phyloP scores from a whole-genome alignment of 2,329 filamentous ascomycete species.

The Aspergillus fijiensis region DNA sequence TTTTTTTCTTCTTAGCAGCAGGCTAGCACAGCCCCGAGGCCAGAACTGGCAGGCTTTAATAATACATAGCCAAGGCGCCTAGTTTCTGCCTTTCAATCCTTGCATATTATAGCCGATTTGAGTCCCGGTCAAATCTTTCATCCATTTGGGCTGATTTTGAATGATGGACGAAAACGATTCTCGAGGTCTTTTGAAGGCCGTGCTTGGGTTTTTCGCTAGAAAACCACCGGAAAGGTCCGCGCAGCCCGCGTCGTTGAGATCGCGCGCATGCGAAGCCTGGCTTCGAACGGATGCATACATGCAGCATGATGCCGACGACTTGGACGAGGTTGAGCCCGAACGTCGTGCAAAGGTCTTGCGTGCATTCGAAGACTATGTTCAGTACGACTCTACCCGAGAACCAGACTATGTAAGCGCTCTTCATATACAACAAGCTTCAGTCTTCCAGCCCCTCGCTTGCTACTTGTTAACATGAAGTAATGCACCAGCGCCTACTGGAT shows the following conservation, averaged over 20 bases:
- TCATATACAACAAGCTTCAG: conserved; percentile 9
- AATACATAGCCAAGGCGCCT: conserved; percentile 3
- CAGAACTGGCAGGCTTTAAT: neutral
- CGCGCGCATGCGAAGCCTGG: conserved; percentile 26
- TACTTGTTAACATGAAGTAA: conserved; percentile 1
- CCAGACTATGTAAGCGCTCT: conserved; percentile 23
- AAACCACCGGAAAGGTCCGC: conserved; percentile 22
- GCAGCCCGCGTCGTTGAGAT: conserved; percentile 19
- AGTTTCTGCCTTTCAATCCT: conserved; percentile 1
- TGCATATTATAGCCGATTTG: neutral
- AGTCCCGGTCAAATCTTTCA: neutral
- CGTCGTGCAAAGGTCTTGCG: conserved; percentile 19
- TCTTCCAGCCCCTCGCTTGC: neutral
- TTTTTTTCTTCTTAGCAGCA: neutral
- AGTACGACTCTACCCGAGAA: conserved; percentile 25
- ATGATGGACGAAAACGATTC: conserved; percentile 9
- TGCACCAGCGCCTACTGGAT: neutral
- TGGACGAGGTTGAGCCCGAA: conserved; percentile 23
- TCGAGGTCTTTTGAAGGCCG: conserved; percentile 15
- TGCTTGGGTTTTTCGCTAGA: conserved; percentile 25
- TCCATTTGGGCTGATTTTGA: neutral
- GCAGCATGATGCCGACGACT: conserved; percentile 21
- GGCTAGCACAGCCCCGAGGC: neutral
- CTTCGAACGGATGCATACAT: conserved; percentile 27
- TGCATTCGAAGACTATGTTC: conserved; percentile 23